These are phyloP conservation scores for Trichophyton benhamiae DNA, from an alignment of 2,329 filamentous ascomycete genomes.

Conservation along the genomic window DNA sequence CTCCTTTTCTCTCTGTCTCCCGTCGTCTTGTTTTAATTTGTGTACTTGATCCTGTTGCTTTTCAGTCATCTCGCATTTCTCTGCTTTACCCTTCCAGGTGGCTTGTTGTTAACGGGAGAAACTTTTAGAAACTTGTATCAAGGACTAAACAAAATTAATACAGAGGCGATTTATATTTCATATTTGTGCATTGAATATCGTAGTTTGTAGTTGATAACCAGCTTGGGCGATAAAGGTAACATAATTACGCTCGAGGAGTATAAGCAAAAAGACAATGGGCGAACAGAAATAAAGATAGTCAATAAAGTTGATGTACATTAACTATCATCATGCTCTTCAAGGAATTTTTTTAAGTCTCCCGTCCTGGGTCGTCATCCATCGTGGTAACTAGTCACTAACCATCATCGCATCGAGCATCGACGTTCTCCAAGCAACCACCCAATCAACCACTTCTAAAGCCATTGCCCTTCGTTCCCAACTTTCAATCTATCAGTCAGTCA, in stretches of 20 bases:
- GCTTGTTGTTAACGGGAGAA: background rate
- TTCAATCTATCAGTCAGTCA: conserved; percentile 2
- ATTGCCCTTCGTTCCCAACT: background rate
- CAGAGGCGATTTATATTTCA: background rate
- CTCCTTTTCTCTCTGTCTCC: too few species aligned
- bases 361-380: too few species aligned
- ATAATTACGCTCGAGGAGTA: too few species aligned
- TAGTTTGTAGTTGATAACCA: too few species aligned
- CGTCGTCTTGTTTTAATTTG: background rate
- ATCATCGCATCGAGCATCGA: background rate
- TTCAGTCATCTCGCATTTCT: background rate
- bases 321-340: background rate
- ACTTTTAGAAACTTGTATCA: background rate
- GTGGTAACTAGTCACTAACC: background rate
- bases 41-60: background rate
- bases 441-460: background rate
- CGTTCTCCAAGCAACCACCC: background rate
- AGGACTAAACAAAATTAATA: background rate
- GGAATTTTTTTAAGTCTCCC: background rate
- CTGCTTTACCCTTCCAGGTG: background rate
- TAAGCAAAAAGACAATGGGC: too few species aligned
- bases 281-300: background rate
- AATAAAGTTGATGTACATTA: background rate
- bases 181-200: background rate
- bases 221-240: too few species aligned